These are phyloP conservation scores for Botryotinia narcissicola DNA, from an alignment of 2,329 filamentous ascomycete species.

Conservation along the genomic window DNA sequence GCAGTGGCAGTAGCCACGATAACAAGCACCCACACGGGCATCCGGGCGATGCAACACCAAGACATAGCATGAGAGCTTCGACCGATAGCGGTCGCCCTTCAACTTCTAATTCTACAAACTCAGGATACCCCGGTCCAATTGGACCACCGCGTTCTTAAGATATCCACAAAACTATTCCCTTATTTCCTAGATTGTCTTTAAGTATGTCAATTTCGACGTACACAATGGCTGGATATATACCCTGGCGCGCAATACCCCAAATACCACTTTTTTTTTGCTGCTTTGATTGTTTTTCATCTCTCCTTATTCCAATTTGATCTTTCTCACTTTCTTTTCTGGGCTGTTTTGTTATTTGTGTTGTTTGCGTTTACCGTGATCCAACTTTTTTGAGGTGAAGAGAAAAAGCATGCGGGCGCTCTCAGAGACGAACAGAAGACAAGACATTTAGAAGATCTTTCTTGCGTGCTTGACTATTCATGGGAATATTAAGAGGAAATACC, in stretches of 20 bases:
- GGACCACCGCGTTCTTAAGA: slow-evolving; percentile 74
- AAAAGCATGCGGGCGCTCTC: slow-evolving; percentile 29
- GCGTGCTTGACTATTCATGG: slow-evolving; percentile 25
- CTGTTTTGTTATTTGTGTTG: slow-evolving; percentile 4
- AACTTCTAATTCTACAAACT: slow-evolving; percentile 92
- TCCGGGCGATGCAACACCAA: slow-evolving; percentile 78
- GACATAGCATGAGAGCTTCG: slow-evolving; percentile 79
- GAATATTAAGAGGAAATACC: slow-evolving; percentile 36
- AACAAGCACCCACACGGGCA: slow-evolving; percentile 61
- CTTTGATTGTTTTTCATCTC: slow-evolving; percentile 29
- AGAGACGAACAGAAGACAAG: slow-evolving; percentile 24
- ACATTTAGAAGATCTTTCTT: slow-evolving; percentile 33
- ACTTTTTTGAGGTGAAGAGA: slow-evolving; percentile 25
- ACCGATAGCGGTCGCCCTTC: slow-evolving; percentile 89
- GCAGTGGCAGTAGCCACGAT: slow-evolving; percentile 56
- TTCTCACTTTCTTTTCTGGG: slow-evolving; percentile 20
- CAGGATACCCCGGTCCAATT: slow-evolving; percentile 92
- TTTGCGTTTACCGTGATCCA: slow-evolving; percentile 15
- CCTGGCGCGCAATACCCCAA: slow-evolving; percentile 40
- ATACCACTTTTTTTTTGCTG: slow-evolving; percentile 35
- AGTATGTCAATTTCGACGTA: slow-evolving; percentile 27
- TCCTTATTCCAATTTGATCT: slow-evolving; percentile 21
- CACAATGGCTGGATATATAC: slow-evolving; percentile 40
- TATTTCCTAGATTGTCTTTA: slow-evolving; percentile 35
- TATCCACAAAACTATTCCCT: slow-evolving; percentile 29